A percentile compares a stretch with the other conserved stretches of the same genome.
phyloP scores from a whole-genome alignment of 352 stramenopile genomes.

The Pythium sp. region DNA sequence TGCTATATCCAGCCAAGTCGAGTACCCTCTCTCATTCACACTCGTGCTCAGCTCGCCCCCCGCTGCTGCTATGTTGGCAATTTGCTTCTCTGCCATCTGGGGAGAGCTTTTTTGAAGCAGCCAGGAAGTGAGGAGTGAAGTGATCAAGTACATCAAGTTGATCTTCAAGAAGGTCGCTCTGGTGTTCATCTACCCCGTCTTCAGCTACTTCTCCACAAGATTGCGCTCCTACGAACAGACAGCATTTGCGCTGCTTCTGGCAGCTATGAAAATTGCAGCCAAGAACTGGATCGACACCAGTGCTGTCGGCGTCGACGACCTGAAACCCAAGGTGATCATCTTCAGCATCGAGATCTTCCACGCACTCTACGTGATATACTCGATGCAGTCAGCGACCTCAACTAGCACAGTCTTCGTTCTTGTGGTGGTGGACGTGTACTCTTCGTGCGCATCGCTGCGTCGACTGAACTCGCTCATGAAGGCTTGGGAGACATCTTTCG shows the following conservation, averaged over 20 bases:
- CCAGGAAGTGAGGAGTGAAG: neutral
- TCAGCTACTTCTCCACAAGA: slow-evolving; percentile 27
- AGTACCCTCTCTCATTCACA: slow-evolving; percentile 34
- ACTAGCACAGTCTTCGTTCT: slow-evolving; percentile 26
- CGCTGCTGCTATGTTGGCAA: slow-evolving; percentile 11
- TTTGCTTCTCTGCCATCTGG: slow-evolving; percentile 1
- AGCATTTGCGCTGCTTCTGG: slow-evolving; percentile 24
- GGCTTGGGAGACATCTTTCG: neutral
- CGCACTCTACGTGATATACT: slow-evolving; percentile 34
- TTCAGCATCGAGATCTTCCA: slow-evolving; percentile 24
- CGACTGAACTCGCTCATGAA: slow-evolving; percentile 19
- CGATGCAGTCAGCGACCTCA: slow-evolving; percentile 33
- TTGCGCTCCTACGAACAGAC: slow-evolving; percentile 13
- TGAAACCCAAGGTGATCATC: slow-evolving; percentile 38
- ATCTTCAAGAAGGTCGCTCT: slow-evolving; percentile 14
- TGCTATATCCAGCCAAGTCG: slow-evolving; percentile 16
- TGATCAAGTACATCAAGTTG: slow-evolving; percentile 9
- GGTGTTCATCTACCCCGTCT: slow-evolving; percentile 28
- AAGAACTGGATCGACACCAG: slow-evolving; percentile 3
- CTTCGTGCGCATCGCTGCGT: slow-evolving; percentile 30
- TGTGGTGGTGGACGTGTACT: slow-evolving; percentile 31
- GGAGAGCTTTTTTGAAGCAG: slow-evolving; percentile 9
- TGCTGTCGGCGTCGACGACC: slow-evolving; percentile 14
- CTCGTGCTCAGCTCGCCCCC: slow-evolving; percentile 10
- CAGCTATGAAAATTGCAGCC: slow-evolving; percentile 24